phyloP scores from a whole-genome alignment of 768 basidiomycete genomes.

The Tulasnella sp. region DNA sequence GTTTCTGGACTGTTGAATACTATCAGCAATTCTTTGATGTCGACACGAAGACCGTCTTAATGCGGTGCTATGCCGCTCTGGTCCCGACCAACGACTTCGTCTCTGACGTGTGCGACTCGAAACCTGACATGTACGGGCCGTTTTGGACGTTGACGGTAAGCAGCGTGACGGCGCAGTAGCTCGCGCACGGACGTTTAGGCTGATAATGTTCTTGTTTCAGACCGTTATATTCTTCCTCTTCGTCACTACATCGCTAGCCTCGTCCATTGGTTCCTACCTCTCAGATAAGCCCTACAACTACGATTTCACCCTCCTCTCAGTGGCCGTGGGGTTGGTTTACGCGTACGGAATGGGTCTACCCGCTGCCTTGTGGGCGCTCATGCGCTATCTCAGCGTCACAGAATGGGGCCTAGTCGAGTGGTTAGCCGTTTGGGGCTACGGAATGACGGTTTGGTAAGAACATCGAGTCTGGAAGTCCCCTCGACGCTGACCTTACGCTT shows the following conservation, averaged over 20 bases:
- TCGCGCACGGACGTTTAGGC: neutral
- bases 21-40: slow-evolving; percentile 88
- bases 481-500: slow-evolving; percentile 76
- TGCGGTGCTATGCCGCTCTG: slow-evolving; percentile 71
- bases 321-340: slow-evolving; percentile 82
- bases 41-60: slow-evolving; percentile 71
- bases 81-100: slow-evolving; percentile 65
- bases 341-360: slow-evolving; percentile 82
- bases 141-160: slow-evolving; percentile 86
- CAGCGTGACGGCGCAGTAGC: neutral
- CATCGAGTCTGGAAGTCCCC: slow-evolving; percentile 33
- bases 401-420: slow-evolving; percentile 84
- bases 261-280: slow-evolving; percentile 83
- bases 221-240: slow-evolving; percentile 92
- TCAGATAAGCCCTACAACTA: slow-evolving; percentile 66
- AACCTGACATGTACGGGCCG: slow-evolving; percentile 76
- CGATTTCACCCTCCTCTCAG: slow-evolving; percentile 79
- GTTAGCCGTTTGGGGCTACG: slow-evolving; percentile 44
- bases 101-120: slow-evolving; percentile 46
- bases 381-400: slow-evolving; percentile 81
- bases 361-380: slow-evolving; percentile 72
- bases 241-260: slow-evolving; percentile 86
- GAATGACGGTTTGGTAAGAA: slow-evolving; percentile 37
- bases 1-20: slow-evolving; percentile 56
- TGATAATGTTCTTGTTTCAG: neutral